These are phyloP conservation scores for Candida takata DNA, from an alignment of 805 yeast species.

Conservation along the genomic window DNA sequence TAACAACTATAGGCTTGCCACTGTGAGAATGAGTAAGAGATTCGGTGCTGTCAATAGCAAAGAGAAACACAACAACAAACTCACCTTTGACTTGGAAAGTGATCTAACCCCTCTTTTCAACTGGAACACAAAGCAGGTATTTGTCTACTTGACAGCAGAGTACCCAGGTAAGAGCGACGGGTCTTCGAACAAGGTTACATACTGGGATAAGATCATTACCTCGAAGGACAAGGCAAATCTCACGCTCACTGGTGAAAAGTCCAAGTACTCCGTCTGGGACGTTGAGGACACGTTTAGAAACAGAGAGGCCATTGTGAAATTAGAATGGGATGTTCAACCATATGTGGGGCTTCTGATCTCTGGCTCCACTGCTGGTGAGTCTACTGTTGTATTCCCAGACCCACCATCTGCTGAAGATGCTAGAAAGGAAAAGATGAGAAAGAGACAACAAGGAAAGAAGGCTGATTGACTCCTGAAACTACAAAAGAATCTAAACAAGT, in stretches of 20 bases:
- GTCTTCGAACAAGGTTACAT: slow-evolving; percentile 61
- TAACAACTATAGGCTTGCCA: slow-evolving; percentile 25
- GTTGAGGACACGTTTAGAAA: slow-evolving; percentile 49
- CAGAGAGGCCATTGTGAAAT: slow-evolving; percentile 57
- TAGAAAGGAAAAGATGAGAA: slow-evolving; percentile 9
- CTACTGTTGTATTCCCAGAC: slow-evolving; percentile 13
- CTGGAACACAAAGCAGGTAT: slow-evolving; percentile 97
- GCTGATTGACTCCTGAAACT: too few species aligned
- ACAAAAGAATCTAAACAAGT: too few species aligned
- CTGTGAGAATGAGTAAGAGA: slow-evolving; percentile 46
- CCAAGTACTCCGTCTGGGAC: slow-evolving; percentile 89
- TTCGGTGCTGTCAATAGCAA: slow-evolving; percentile 62
- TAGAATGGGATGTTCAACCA: slow-evolving; percentile 94
- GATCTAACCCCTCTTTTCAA: slow-evolving; percentile 80
- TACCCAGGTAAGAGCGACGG: slow-evolving; percentile 38
- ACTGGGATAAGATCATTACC: slow-evolving; percentile 84
- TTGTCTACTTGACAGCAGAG: slow-evolving; percentile 83
- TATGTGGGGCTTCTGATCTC: slow-evolving; percentile 71
- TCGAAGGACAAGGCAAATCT: slow-evolving; percentile 52
- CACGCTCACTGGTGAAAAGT: slow-evolving; percentile 41
- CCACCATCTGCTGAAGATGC: slow-evolving; percentile 9
- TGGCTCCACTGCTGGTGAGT: slow-evolving; percentile 44
- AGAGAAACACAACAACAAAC: slow-evolving; percentile 69
- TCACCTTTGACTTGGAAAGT: slow-evolving; percentile 64
- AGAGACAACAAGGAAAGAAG: slow-evolving; percentile 5